Conservation (phyloP, 2,329 filamentous ascomycete species). For the Huntiella abstrusa region DNA sequence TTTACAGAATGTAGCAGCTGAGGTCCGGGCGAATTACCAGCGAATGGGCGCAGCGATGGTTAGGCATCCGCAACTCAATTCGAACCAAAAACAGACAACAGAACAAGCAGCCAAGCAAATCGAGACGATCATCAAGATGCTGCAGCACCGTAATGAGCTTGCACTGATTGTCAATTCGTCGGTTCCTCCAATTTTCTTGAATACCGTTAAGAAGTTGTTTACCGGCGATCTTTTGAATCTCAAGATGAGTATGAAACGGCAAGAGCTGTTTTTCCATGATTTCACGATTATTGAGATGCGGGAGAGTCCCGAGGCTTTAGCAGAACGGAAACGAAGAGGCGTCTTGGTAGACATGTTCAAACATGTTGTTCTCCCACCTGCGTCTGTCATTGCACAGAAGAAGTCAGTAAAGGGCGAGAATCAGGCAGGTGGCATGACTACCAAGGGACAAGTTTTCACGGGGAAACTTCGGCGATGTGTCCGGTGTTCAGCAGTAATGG, state of each 20-base stretch:
- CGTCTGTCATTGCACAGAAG: slow-evolving; percentile 9
- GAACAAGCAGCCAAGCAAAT: slow-evolving; percentile 21
- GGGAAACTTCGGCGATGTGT: slow-evolving; percentile 23
- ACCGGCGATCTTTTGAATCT: slow-evolving; percentile 38
- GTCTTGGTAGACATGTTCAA: slow-evolving; percentile 38
- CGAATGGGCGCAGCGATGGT: slow-evolving; percentile 7
- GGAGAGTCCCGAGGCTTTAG: slow-evolving; percentile 29
- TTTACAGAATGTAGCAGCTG: slow-evolving; percentile 28
- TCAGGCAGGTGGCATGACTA: slow-evolving; percentile 5
- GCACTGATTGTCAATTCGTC: slow-evolving; percentile 30
- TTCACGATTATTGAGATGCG: slow-evolving; percentile 50
- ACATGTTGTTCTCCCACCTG: slow-evolving; percentile 29
- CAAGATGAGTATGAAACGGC: slow-evolving; percentile 40
- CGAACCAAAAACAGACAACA: slow-evolving; percentile 12
- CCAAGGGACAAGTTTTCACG: slow-evolving; percentile 21
- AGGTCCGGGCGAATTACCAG: slow-evolving; percentile 27
- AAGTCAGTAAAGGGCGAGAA: slow-evolving; percentile 14
- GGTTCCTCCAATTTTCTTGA: slow-evolving; percentile 28
- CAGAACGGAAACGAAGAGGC: slow-evolving; percentile 19
- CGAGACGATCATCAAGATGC: slow-evolving; percentile 25
- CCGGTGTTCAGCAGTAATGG: slow-evolving; percentile 47
- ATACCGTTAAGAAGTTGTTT: slow-evolving; percentile 48
- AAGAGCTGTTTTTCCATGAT: slow-evolving; percentile 54
- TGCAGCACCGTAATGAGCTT: slow-evolving; percentile 31
- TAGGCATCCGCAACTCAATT: slow-evolving; percentile 4